Conservation (phyloP, 148 eudicot species). For the Rhododendron griersonianum region DNA sequence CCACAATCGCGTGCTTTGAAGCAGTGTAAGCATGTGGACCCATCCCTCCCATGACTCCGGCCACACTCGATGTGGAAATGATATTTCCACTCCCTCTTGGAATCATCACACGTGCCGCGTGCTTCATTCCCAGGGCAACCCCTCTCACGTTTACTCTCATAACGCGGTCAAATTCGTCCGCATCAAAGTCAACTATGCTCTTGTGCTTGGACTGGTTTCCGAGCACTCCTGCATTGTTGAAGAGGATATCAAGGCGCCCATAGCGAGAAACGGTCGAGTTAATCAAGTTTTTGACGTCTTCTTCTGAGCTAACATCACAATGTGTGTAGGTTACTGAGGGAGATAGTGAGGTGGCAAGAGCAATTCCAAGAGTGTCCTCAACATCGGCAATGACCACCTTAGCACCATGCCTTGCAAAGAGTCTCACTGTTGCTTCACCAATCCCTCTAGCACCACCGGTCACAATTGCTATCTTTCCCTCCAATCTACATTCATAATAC, state of each 20-base stretch:
- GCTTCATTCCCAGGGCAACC: constrained; percentile 34
- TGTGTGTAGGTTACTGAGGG: constrained; percentile 43
- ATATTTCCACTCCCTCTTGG: constrained; percentile 24
- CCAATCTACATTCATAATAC: constrained; percentile 36
- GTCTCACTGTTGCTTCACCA: constrained; percentile 54
- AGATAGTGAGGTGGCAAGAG: constrained; percentile 29
- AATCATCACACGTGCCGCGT: constrained; percentile 40
- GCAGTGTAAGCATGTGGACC: constrained; percentile 40
- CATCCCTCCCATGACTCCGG: constrained; percentile 34
- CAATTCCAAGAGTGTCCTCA: constrained; percentile 38
- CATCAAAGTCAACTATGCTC: constrained; percentile 29
- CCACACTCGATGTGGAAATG: constrained; percentile 34
- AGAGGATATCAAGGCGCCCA: constrained; percentile 31
- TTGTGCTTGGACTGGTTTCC: constrained; percentile 29
- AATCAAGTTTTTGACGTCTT: constrained; percentile 29
- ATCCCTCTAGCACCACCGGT: constrained; percentile 86
- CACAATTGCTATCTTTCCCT: constrained; percentile 69
- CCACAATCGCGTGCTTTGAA: constrained; percentile 44
- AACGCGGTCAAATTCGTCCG: constrained; percentile 24
- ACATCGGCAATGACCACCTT: constrained; percentile 64
- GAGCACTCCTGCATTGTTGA: constrained; percentile 40
- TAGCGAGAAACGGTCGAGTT: constrained; percentile 15
- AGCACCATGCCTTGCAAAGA: constrained; percentile 61
- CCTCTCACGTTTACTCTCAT: constrained; percentile 36
- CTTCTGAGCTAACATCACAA: constrained; percentile 53